Conservation (phyloP, 2,329 filamentous ascomycete species). For the Colletotrichum gloeosporioides region DNA sequence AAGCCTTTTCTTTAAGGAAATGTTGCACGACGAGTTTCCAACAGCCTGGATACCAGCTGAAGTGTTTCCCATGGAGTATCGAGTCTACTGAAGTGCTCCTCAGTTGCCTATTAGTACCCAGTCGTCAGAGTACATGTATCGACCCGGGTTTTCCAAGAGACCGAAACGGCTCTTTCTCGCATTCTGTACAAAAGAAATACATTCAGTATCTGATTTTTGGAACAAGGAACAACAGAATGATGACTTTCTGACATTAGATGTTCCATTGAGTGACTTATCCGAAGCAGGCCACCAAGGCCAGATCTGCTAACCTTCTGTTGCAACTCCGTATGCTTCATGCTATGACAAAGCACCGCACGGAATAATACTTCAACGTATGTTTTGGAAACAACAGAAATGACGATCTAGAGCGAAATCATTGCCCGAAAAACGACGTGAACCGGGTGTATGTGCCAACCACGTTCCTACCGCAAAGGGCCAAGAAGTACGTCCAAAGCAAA, state of each 20-base stretch:
- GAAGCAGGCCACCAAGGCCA: fast-evolving
- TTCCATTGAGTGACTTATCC: neutral
- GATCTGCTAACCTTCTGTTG: neutral
- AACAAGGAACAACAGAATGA: neutral
- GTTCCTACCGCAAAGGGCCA: neutral
- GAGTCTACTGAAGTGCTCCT: neutral
- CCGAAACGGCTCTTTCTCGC: neutral
- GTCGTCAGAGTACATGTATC: neutral
- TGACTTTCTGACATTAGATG: fast-evolving
- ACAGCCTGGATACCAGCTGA: too few relatives aligned
- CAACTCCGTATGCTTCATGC: too few relatives aligned
- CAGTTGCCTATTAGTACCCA: neutral
- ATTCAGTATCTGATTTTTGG: neutral
- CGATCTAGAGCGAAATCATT: fast-evolving
- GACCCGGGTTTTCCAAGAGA: fast-evolving
- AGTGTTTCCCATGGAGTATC: neutral
- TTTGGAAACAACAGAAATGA: neutral
- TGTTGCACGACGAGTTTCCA: neutral
- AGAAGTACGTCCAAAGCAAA: too few relatives aligned
- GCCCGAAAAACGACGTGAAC: neutral
- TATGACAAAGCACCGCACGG: too few relatives aligned
- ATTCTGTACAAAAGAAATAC: neutral
- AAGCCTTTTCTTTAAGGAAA: neutral
- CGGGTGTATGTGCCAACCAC: neutral
- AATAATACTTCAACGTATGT: neutral